These are phyloP conservation scores for Corymbia calophylla DNA, from an alignment of 441 rosid genomes.

Conservation along the genomic window DNA sequence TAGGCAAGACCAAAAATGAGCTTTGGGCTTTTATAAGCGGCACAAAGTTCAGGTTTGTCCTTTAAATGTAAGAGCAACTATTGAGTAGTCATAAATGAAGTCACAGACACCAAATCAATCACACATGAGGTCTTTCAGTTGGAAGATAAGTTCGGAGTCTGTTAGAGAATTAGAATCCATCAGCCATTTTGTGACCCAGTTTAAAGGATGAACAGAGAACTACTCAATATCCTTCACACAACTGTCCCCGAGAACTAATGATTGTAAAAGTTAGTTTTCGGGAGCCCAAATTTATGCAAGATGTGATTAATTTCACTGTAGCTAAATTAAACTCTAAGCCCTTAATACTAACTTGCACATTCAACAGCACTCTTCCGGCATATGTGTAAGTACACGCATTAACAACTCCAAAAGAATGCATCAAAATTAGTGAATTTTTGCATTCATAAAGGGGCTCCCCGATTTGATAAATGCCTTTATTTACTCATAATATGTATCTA, in stretches of 20 bases:
- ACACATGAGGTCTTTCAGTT: neutral
- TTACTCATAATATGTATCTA: neutral
- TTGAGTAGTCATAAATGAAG: neutral
- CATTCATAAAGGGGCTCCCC: neutral
- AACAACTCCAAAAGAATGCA: neutral
- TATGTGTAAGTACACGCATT: neutral
- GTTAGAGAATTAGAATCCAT: neutral
- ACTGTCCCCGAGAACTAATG: neutral
- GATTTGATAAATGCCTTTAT: neutral
- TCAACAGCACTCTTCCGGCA: neutral
- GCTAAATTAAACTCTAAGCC: neutral
- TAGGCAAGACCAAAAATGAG: neutral
- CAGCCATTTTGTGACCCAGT: neutral
- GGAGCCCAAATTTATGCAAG: neutral
- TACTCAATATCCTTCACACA: neutral
- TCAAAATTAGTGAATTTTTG: neutral
- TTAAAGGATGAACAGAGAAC: neutral
- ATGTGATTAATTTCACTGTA: neutral
- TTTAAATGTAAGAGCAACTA: neutral
- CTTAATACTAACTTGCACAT: neutral
- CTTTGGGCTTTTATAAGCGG: neutral
- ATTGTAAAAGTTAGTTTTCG: neutral
- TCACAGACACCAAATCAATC: neutral
- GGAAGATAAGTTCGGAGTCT: neutral
- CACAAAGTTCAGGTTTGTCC: neutral